Evolutionary conservation across 2,329 filamentous ascomycete species (phyloP).

Genomic region (Trichoderma guizhouense): DNA sequence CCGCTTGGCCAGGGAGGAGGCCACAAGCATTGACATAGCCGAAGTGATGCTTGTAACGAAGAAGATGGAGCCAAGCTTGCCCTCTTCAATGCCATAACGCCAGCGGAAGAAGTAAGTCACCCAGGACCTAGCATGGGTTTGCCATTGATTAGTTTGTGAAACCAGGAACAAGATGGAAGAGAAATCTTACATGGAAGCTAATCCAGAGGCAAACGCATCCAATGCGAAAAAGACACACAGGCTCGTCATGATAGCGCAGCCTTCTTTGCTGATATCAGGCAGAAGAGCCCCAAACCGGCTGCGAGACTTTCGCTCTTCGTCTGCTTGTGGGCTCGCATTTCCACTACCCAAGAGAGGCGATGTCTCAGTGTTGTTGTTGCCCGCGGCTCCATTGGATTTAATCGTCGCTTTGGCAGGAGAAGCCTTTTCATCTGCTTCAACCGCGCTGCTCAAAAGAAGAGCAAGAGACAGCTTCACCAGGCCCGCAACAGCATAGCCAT

Average conservation of each 20-base stretch:
- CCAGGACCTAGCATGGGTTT: slow-evolving; percentile 45
- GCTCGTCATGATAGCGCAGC: slow-evolving; percentile 51
- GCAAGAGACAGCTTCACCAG: slow-evolving; percentile 54
- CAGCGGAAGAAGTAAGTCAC: slow-evolving; percentile 54
- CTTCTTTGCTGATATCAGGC: slow-evolving; percentile 56
- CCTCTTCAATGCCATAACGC: slow-evolving; percentile 46
- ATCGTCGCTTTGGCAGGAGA: neutral
- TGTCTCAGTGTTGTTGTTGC: slow-evolving; percentile 23
- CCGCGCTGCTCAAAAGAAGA: slow-evolving; percentile 44
- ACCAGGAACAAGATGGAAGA: slow-evolving; percentile 26
- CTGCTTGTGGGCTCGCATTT: slow-evolving; percentile 12
- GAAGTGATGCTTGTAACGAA: slow-evolving; percentile 52
- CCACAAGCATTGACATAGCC: slow-evolving; percentile 49
- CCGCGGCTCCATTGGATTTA: too few species aligned
- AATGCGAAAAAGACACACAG: slow-evolving; percentile 66
- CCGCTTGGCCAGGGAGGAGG: slow-evolving; percentile 52
- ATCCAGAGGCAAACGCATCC: slow-evolving; percentile 67
- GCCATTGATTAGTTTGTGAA: slow-evolving; percentile 26
- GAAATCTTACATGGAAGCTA: slow-evolving; percentile 56
- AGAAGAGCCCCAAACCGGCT: slow-evolving; percentile 36
- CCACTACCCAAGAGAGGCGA: slow-evolving; percentile 27
- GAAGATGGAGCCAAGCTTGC: slow-evolving; percentile 52
- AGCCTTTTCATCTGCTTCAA: slow-evolving; percentile 36
- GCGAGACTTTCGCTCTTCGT: neutral
- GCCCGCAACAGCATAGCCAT: slow-evolving; percentile 55